Evolutionary conservation across 2,329 filamentous ascomycete species (phyloP), one percentile per base, ranked within the genome.

Genomic region (Colletotrichum sp.): DNA sequence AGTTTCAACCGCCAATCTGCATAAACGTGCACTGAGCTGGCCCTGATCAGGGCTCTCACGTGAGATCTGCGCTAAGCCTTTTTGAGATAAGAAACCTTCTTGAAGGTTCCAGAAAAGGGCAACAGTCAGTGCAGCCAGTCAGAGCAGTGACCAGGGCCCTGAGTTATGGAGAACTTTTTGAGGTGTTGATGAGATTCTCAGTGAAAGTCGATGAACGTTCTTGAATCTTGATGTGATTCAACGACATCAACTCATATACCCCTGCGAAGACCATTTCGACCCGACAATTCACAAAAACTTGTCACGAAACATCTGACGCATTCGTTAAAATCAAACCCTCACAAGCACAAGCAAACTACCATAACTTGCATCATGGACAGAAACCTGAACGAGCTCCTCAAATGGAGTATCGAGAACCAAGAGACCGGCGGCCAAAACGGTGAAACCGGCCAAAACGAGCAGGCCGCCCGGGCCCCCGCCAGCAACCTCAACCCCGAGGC

Each of bases 311-410:
- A 63, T 16, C 26, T n/a, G 55, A 60, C 18, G 49, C n/a, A 65
- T 44, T 12, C 26, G 16, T 28, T 10, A 24, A 52, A 30, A 8
- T 5, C 12, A 36, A 18, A 10, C 12, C 5, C 21, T 8, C 39
- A 36, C 21, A 32, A 74, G 24, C 59, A 36, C 18, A 32, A 74
- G 15, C 32, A 59, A 52, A 16, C 59, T 57, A 69, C 55, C 68
- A 68, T 52, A 32, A 59, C 26, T 57, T 74, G 34, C 68, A 72
- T 30, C 64, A 84, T 80, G 77, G 89, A 89, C 90, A 84, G 89
- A 75, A 85, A 90, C 79, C 89, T 96, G 83, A 96, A 95, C 87
- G 90, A 92, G 71, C 93, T 96, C 84, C 92, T 97, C 76, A 94
- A 94, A 90, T 97, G 95, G 95, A 90, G 93, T 80, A 89, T 91